Evolutionary conservation across 176 grass and related monocot species (phyloP).

Genomic region (Zea luxurians): DNA sequence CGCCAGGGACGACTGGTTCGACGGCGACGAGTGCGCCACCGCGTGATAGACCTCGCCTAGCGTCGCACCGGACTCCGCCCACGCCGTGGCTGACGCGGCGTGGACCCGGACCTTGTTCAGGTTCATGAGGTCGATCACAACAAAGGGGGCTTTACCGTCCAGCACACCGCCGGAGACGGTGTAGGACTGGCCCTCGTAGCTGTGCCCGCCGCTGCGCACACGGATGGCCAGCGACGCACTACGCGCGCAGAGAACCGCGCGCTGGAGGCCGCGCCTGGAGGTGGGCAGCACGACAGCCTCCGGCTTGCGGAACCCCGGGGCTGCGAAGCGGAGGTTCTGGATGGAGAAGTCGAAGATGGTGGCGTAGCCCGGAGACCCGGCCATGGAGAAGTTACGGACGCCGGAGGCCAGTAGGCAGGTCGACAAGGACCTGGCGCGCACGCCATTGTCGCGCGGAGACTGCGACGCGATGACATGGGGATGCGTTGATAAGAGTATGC

Average conservation of each 20-base stretch:
- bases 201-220: slow-evolving; percentile 67
- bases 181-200: slow-evolving; percentile 81
- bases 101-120: slow-evolving; percentile 54
- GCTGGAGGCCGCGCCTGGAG: slow-evolving; percentile 36
- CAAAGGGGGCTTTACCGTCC: slow-evolving; percentile 44
- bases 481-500: background rate
- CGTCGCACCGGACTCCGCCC: too few species aligned
- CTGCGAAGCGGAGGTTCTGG: slow-evolving; percentile 59
- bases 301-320: slow-evolving; percentile 39
- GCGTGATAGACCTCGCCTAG: too few species aligned
- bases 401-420: too few species aligned
- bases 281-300: slow-evolving; percentile 44
- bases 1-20: too few species aligned
- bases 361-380: slow-evolving; percentile 36
- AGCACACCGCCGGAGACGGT: slow-evolving; percentile 31
- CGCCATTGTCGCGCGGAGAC: background rate
- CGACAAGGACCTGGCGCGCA: too few species aligned
- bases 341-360: slow-evolving; percentile 58
- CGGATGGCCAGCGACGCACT: slow-evolving; percentile 38
- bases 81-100: background rate
- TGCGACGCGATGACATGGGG: background rate
- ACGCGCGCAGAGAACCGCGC: slow-evolving; percentile 37
- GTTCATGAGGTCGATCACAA: slow-evolving; percentile 53
- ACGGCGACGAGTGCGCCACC: too few species aligned
- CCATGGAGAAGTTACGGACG: slow-evolving; percentile 47